Evolutionary conservation across 805 yeast species (phyloP), one percentile per base, ranked within the genome.

Genomic region (Scheffersomyces amazonensis): DNA sequence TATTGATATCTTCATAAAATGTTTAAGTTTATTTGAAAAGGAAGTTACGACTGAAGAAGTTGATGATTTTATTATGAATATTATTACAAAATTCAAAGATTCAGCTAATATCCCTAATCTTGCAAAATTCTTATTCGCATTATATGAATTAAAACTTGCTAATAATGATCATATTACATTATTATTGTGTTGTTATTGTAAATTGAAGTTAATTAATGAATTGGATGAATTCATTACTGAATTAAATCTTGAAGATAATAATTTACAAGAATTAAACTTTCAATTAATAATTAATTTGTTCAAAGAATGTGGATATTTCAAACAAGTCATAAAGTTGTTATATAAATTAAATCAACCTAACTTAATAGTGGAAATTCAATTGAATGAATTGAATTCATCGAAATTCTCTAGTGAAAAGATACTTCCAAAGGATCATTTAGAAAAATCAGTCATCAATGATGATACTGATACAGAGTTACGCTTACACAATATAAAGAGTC

Each of bases 121-220:
- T 49, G 73, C 87, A 0, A 66, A 67, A 30, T 89, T 83, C 46
- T 62, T 89, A 23, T 80, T 79, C 55, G 74, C 74, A 10, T 66
- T 89, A 46, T 68, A 84, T 37, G 71, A 71, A 6, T 58, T 69
- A 31, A 71, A 74, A 2, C 47, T 73, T 11, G 81, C 96, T 0
- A 76, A 77, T n/a, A 71, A 78, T 21, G 95, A 89, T 53, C 97
- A 91, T 57, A 73, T 88, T 5, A 89, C 96, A 0, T 60, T 91
- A 18, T 66, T 90, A 29, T 60, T 90, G 18, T 83, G 91, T 43
- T 80, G 91, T 35, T 81, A 83, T 51, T 86, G 96, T 43, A 88
- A 89, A 52, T 61, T 87, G 49, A 85, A 83, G 43, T 73, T 73
- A 42, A 71, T 69, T 2, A 75, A 71, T 1, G 81, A 81, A 33